These are phyloP conservation scores for Azolla pinnata DNA, from an alignment of 75 land plant species.

Conservation along the genomic window DNA sequence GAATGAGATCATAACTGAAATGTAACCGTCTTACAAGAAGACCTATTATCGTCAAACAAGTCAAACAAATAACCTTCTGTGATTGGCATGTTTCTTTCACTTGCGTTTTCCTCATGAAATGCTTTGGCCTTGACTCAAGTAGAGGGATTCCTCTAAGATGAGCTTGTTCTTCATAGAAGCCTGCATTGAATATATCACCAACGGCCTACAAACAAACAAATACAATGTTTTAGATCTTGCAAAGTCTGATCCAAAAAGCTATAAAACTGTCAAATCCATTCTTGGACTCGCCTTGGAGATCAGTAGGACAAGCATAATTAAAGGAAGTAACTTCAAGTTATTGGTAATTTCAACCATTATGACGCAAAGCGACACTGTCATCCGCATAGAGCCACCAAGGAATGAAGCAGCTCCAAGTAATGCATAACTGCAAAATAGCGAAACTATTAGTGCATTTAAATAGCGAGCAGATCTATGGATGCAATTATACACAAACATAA, in stretches of 20 bases:
- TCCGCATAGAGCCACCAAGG: constrained; percentile 98
- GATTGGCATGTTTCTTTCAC: constrained; percentile 70
- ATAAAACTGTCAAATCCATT: too few relatives aligned
- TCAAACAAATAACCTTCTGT: constrained; percentile 44
- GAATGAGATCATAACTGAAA: too few relatives aligned
- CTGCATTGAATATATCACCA: constrained; percentile 92
- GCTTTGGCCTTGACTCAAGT: constrained; percentile 88
- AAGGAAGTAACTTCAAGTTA: constrained; percentile 80
- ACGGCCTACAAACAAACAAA: constrained; percentile 62
- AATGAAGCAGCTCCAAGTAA: constrained; percentile 97
- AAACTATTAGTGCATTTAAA: too few relatives aligned
- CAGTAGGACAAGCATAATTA: constrained; percentile 97
- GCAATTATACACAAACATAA: too few relatives aligned
- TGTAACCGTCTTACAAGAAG: too few relatives aligned
- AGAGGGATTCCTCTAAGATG: constrained; percentile 67
- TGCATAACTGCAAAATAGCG: constrained; percentile 57
- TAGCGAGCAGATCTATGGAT: too few relatives aligned
- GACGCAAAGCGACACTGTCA: constrained; percentile 99
- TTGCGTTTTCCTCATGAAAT: constrained; percentile 70
- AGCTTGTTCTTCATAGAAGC: constrained; percentile 95
- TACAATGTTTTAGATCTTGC: too few relatives aligned
- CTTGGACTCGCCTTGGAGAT: constrained; percentile 82
- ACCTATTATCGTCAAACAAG: too few relatives aligned
- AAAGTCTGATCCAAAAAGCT: too few relatives aligned
- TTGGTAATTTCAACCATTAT: constrained; percentile 99